A percentile compares a stretch with the other conserved stretches of the same genome.
Evolutionary conservation across 2,329 filamentous ascomycete genomes (phyloP).

Genomic region (Pseudocercospora cruenta): DNA sequence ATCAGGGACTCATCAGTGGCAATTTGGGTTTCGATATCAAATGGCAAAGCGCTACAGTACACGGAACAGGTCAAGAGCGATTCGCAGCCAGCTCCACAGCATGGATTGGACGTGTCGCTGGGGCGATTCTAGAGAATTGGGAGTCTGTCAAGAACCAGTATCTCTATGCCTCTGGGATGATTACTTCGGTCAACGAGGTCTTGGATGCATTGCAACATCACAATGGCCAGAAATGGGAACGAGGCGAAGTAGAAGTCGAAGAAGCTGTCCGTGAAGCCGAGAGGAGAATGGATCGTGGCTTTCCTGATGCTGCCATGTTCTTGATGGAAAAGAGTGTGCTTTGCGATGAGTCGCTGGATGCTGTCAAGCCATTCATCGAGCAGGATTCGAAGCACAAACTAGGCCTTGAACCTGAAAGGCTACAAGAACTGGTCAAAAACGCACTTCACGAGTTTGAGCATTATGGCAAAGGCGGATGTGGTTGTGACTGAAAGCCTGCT

Average conservation of each 20-base stretch:
- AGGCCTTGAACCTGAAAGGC: conserved; percentile 24
- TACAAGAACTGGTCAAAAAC: conserved; percentile 25
- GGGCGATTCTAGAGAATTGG: conserved; percentile 38
- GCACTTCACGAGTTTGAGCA: conserved; percentile 31
- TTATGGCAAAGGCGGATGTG: conserved; percentile 39
- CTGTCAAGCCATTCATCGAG: conserved; percentile 35
- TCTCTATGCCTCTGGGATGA: conserved; percentile 40
- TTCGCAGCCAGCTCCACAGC: conserved; percentile 43
- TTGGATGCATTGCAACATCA: conserved; percentile 35
- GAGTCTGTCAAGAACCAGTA: conserved; percentile 41
- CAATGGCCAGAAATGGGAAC: conserved; percentile 37
- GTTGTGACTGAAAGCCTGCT: conserved; percentile 33
- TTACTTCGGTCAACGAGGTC: conserved; percentile 41
- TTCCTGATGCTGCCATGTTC: conserved; percentile 44
- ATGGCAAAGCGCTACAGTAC: conserved; percentile 46
- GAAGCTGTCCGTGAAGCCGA: conserved; percentile 43
- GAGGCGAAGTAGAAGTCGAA: conserved; percentile 39
- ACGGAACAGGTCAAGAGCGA: conserved; percentile 40
- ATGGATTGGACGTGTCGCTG: conserved; percentile 39
- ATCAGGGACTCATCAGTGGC: conserved; percentile 39
- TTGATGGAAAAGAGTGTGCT: conserved; percentile 44
- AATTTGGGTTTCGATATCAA: conserved; percentile 44
- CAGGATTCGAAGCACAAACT: conserved; percentile 27
- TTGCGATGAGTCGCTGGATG: conserved; percentile 37
- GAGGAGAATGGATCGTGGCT: conserved; percentile 42